Conservation (phyloP, 192 early-diverging fungal genomes). For the Rhizoclosmatium globosum region DNA sequence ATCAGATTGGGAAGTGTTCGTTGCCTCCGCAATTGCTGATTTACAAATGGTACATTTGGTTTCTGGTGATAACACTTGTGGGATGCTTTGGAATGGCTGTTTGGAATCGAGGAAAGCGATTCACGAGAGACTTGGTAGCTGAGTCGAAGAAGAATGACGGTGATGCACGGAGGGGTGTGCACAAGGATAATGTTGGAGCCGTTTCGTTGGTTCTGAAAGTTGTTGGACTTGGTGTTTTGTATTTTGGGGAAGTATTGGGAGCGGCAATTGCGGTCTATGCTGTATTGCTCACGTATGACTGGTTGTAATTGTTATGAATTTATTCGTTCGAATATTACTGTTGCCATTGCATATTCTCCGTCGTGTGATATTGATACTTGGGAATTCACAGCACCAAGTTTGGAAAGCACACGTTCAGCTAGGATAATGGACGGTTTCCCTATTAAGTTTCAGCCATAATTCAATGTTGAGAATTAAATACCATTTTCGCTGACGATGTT, state of each 20-base stretch:
- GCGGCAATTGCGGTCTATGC: slow-evolving; percentile 20
- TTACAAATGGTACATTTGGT: slow-evolving; percentile 52
- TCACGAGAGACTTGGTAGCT: neutral
- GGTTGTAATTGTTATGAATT: slow-evolving; percentile 25
- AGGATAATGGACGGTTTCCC: slow-evolving; percentile 5
- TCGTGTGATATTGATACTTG: slow-evolving; percentile 81
- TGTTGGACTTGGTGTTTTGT: neutral
- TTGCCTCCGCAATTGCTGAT: slow-evolving; percentile 52
- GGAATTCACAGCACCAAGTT: slow-evolving; percentile 27
- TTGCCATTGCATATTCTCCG: slow-evolving; percentile 75
- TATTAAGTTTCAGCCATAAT: neutral
- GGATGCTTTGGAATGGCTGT: slow-evolving; percentile 23
- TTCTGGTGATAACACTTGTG: slow-evolving; percentile 34
- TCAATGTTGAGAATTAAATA: neutral
- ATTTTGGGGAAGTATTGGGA: slow-evolving; percentile 23
- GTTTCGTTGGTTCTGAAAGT: neutral
- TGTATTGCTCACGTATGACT: slow-evolving; percentile 29
- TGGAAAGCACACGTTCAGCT: neutral
- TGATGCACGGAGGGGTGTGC: neutral
- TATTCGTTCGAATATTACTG: slow-evolving; percentile 67
- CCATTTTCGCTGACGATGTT: slow-evolving; percentile 6
- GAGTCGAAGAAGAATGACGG: slow-evolving; percentile 13
- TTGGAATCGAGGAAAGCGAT: neutral
- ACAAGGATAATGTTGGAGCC: neutral
- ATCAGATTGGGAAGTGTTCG: slow-evolving; percentile 37